These are phyloP conservation scores for Candida nanaspora DNA, from an alignment of 805 yeast genomes.

Conservation along the genomic window DNA sequence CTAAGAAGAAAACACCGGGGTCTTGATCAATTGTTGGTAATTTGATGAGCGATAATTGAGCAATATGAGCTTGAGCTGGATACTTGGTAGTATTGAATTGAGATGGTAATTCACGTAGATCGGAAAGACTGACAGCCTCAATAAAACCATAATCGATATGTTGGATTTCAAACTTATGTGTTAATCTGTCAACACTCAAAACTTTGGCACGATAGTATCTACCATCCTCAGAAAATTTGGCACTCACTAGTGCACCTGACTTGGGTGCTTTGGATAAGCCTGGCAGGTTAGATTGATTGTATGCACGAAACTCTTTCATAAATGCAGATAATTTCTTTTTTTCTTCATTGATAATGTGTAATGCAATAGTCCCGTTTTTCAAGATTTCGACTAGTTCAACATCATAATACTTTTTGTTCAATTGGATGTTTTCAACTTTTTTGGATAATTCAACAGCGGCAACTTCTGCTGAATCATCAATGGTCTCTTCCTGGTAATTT, in stretches of 20 bases:
- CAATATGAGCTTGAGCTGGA: constrained; percentile 52
- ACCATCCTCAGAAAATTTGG: constrained; percentile 43
- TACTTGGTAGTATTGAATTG: constrained; percentile 32
- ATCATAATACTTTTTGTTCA: constrained; percentile 37
- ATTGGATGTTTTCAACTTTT: constrained; percentile 14
- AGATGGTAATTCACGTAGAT: constrained; percentile 46
- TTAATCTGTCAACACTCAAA: constrained; percentile 34
- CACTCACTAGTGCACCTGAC: constrained; percentile 48
- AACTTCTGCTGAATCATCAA: constrained; percentile 18
- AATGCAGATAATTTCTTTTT: constrained; percentile 34
- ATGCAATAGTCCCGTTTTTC: constrained; percentile 35
- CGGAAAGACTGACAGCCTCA: constrained; percentile 35
- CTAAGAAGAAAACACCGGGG: constrained; percentile 47
- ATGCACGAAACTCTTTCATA: constrained; percentile 40
- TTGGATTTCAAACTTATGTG: constrained; percentile 40
- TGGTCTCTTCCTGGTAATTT: constrained; percentile 40
- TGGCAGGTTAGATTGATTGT: constrained; percentile 28
- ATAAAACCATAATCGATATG: constrained; percentile 57
- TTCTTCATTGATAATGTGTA: constrained; percentile 35
- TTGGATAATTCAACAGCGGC: constrained; percentile 10
- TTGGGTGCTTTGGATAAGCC: constrained; percentile 35
- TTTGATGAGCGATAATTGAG: constrained; percentile 43
- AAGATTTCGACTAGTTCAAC: constrained; percentile 45
- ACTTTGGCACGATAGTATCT: constrained; percentile 56
- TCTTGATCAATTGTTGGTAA: constrained; percentile 51